phyloP scores from a whole-genome alignment of 2,329 filamentous ascomycete genomes.

The Pyrenophora seminiperda region DNA sequence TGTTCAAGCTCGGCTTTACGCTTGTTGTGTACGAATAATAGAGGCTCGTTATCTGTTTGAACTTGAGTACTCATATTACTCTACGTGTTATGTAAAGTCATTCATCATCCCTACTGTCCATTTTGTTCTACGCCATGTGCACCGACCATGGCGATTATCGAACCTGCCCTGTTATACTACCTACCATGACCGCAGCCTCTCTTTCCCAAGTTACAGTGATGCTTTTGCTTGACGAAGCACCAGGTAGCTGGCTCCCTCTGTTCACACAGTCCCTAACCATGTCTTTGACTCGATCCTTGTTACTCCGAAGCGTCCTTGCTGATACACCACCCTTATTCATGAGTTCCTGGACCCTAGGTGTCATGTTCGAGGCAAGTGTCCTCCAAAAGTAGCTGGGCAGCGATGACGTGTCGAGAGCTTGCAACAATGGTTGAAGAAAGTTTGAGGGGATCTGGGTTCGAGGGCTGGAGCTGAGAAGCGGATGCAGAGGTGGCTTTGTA shows the following conservation, averaged over 20 bases:
- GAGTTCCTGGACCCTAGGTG: conserved; percentile 81
- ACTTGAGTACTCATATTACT: too few relatives aligned
- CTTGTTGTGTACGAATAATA: too few relatives aligned
- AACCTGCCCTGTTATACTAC: conserved; percentile 69
- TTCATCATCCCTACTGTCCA: too few relatives aligned
- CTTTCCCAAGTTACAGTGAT: conserved; percentile 73
- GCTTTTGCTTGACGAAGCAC: conserved; percentile 55
- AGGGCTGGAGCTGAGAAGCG: conserved; percentile 57
- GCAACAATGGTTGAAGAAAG: conserved; percentile 74
- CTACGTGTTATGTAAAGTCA: too few relatives aligned
- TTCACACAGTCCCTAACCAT: conserved; percentile 83
- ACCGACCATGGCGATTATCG: conserved; percentile 19
- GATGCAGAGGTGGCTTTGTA: conserved; percentile 71
- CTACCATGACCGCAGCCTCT: conserved; percentile 93
- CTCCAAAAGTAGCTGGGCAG: conserved; percentile 94
- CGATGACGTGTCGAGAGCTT: conserved; percentile 83
- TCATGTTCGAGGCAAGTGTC: conserved; percentile 77
- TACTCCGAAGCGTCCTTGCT: conserved; percentile 77
- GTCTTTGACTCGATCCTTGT: conserved; percentile 74
- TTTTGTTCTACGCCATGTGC: too few relatives aligned
- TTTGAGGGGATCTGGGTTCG: conserved; percentile 38
- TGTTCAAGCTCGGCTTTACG: too few relatives aligned
- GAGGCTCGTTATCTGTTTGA: too few relatives aligned
- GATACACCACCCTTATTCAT: conserved; percentile 80
- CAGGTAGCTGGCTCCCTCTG: conserved; percentile 72